These are phyloP conservation scores for Rhizophagus prolifer DNA, from an alignment of 192 early-diverging fungal species.

Conservation along the genomic window DNA sequence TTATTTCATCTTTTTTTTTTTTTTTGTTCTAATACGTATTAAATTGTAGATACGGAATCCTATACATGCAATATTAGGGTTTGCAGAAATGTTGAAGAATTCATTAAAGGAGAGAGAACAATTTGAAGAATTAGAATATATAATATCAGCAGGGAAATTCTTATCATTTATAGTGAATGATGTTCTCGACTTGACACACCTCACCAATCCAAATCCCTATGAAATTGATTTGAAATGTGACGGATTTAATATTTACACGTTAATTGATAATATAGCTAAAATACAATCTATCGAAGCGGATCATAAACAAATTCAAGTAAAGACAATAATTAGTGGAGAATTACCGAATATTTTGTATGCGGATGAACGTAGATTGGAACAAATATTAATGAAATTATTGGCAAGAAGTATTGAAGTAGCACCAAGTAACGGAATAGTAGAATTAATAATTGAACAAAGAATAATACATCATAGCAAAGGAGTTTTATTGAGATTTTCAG, in stretches of 20 bases:
- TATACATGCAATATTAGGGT: slow-evolving; percentile 8
- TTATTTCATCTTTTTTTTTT: neutral
- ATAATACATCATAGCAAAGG: neutral
- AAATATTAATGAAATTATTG: slow-evolving; percentile 10
- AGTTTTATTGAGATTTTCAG: slow-evolving; percentile 12
- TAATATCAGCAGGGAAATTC: slow-evolving; percentile 21
- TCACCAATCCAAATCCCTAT: slow-evolving; percentile 11
- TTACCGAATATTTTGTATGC: neutral
- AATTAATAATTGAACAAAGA: neutral
- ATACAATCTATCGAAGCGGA: neutral
- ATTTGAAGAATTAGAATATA: slow-evolving; percentile 13
- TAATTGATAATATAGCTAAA: slow-evolving; percentile 1
- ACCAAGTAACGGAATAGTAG: neutral
- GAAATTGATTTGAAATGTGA: slow-evolving; percentile 19
- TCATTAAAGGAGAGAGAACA: neutral
- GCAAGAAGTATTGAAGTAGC: slow-evolving; percentile 3
- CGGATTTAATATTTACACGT: neutral
- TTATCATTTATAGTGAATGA: slow-evolving; percentile 12
- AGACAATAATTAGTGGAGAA: neutral
- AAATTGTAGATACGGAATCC: slow-evolving; percentile 16
- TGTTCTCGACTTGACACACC: slow-evolving; percentile 14
- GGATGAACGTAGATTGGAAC: slow-evolving; percentile 10
- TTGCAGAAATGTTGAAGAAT: slow-evolving; percentile 12
- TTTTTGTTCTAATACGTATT: neutral
- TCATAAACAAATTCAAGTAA: neutral